Base-by-base conservation (phyloP, 1,139 yeast species). In the Sugiyamaella grinbergsii region DNA sequence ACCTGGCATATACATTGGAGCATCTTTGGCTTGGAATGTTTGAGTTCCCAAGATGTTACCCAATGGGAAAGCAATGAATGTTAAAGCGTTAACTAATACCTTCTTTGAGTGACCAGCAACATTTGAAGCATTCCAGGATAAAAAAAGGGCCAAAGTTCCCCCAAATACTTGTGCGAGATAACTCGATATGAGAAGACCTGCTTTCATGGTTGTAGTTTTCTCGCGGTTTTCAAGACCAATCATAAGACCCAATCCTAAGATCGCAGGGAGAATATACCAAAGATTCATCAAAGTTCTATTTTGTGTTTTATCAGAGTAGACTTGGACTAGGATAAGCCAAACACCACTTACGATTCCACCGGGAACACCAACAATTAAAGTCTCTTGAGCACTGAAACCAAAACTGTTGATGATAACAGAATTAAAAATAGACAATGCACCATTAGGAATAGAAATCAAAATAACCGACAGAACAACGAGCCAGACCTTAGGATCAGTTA, bases 61-160 rank as follows among this genome's bases (percentile, higher is more conserved):
- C 39, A 75, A 76, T 58, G 81, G 77, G 60, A 77, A 78, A 1
- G 77, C 80, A 48, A 80, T 64, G 50, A 79, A 72, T 48, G 78
- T 58, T 67, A 75, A 41, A 1, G 69, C 65, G 47, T 82, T 85
- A 51, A 83, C 71, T 65, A 85, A 75, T 33, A 77, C 75, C 63
- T 83, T 80, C 67, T 84, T 84, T 13, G 89, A 82, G 60, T 81
- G 82, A 16, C 93, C 93, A 2, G 89, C 84, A 10, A 81, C 78
- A 61, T 85, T 85, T 43, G 75, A 72, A 34, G 44, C 44, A 13
- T 41, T 41, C 44, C 44, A 41, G 11, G 55, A 47, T 3, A 40
- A 28, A 45, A 42, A 18, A 49, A 54, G 11, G 44, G 54, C 44
- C 11, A 41, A 26, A 6, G 44, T 41, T 3, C 44, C 44, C 2